phyloP scores from a whole-genome alignment of 2,329 filamentous ascomycete species.

The Trichoderma brevicompactum region DNA sequence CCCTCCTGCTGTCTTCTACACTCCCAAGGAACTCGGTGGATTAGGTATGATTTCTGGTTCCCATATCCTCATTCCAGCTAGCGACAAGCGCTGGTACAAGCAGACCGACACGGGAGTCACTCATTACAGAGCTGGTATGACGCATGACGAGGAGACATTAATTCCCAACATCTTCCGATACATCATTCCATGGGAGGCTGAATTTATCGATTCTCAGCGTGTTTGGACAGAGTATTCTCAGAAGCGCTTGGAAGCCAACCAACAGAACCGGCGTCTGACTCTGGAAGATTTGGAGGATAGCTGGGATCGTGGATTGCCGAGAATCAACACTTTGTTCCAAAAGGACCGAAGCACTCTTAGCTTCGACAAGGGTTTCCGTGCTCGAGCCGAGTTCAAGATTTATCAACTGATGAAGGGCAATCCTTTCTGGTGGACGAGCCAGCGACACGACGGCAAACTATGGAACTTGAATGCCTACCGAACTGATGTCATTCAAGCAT shows the following conservation, averaged over 20 bases:
- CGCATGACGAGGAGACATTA: conserved; percentile 93
- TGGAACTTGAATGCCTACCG: conserved; percentile 97
- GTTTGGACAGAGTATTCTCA: conserved; percentile 99
- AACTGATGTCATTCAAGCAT: conserved; percentile 93
- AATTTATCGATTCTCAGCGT: conserved; percentile 98
- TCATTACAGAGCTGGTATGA: conserved; percentile 97
- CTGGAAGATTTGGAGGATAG: conserved; percentile 96
- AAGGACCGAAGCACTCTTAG: conserved; percentile 96
- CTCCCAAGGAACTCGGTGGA: conserved; percentile 95
- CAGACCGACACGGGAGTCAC: conserved; percentile 97
- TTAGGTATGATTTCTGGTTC: conserved; percentile 99
- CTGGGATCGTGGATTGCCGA: conserved; percentile 95
- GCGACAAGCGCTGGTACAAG: conserved; percentile 97
- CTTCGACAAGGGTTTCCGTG: conserved; percentile 98
- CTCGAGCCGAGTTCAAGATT: conserved; percentile 94
- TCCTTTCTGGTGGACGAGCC: conserved; percentile 99
- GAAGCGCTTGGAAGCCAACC: conserved; percentile 94
- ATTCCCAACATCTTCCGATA: conserved; percentile 99
- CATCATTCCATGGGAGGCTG: conserved; percentile 98
- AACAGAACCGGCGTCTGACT: conserved; percentile 92
- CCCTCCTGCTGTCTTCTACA: conserved; percentile 97
- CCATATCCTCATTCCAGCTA: conserved; percentile 95
- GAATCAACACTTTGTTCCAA: conserved; percentile 98
- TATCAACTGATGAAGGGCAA: conserved; percentile 99
- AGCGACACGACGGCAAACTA: conserved; percentile 93